phyloP scores from a whole-genome alignment of 306 rosid genomes.

The Oemleria cerasiformis region DNA sequence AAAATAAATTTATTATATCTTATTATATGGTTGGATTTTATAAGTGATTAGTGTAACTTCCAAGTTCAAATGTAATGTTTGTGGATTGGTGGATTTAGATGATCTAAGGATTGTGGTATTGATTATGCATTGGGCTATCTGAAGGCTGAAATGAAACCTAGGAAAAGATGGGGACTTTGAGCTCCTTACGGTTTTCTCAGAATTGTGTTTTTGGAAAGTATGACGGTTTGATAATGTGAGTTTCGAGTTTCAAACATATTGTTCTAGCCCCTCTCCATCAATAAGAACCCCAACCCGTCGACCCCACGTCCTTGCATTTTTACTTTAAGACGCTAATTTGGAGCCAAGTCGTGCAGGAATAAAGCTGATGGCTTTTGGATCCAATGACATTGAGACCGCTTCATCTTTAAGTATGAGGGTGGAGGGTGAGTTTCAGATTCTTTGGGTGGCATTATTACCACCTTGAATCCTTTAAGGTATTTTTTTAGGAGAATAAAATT shows the following conservation, averaged over 20 bases:
- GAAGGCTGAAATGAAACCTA: neutral
- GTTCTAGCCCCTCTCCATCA: no score
- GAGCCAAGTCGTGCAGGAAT: neutral
- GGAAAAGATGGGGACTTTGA: neutral
- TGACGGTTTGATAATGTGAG: slow-evolving; percentile 6
- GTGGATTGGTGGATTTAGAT: neutral
- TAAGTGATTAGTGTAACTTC: neutral
- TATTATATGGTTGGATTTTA: neutral
- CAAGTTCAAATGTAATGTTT: neutral
- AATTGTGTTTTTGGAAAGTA: neutral
- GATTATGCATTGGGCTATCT: neutral
- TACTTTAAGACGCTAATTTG: neutral
- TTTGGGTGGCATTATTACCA: neutral
- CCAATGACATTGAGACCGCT: no score
- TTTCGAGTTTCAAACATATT: neutral
- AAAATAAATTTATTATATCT: no score
- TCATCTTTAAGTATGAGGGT: neutral
- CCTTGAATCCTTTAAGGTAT: neutral
- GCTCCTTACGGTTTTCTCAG: neutral
- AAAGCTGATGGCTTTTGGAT: neutral
- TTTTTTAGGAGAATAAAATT: neutral
- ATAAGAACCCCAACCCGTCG: no score
- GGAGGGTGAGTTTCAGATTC: neutral
- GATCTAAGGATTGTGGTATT: neutral
- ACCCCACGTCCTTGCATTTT: no score